phyloP scores from a whole-genome alignment of 257 asterid genomes.

The Forsythia suspensa region DNA sequence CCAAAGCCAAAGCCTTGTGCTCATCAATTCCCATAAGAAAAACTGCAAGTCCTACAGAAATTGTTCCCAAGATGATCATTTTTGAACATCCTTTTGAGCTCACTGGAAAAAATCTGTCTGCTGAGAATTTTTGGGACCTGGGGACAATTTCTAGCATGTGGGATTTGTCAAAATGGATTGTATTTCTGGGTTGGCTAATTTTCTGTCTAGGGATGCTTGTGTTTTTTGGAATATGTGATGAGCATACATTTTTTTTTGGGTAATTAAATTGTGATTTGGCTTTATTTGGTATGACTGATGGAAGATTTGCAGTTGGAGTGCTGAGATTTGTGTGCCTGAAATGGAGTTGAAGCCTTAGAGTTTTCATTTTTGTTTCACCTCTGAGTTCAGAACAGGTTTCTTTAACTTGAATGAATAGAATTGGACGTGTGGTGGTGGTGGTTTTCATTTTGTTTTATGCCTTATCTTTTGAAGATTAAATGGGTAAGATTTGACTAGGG shows the following conservation, averaged over 20 bases:
- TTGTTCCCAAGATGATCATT: constrained; percentile 45
- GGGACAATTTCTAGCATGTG: background rate
- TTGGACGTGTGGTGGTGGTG: background rate
- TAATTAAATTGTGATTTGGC: constrained; percentile 24
- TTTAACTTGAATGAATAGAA: background rate
- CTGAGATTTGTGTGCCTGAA: constrained; percentile 27
- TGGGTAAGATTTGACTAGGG: background rate
- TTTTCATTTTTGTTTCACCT: constrained; percentile 34
- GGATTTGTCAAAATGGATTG: constrained; percentile 9
- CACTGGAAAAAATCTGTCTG: background rate
- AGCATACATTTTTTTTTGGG: background rate
- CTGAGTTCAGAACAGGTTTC: constrained; percentile 19
- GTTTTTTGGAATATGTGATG: constrained; percentile 17
- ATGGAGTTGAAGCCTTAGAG: constrained; percentile 42
- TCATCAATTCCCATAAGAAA: constrained; percentile 71
- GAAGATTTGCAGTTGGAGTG: constrained; percentile 14
- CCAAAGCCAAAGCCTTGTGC: constrained; percentile 74
- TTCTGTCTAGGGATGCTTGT: background rate
- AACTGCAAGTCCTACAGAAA: constrained; percentile 51
- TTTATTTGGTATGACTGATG: constrained; percentile 25
- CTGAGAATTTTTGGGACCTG: constrained; percentile 1
- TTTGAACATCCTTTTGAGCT: constrained; percentile 37
- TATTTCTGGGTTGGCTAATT: background rate
- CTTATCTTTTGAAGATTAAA: background rate
- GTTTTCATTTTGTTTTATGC: background rate